Percentiles rank a stretch among this genome's conserved stretches.
phyloP scores from a whole-genome alignment of 2,329 filamentous ascomycete species.

The Parafenestella ontariensis region DNA sequence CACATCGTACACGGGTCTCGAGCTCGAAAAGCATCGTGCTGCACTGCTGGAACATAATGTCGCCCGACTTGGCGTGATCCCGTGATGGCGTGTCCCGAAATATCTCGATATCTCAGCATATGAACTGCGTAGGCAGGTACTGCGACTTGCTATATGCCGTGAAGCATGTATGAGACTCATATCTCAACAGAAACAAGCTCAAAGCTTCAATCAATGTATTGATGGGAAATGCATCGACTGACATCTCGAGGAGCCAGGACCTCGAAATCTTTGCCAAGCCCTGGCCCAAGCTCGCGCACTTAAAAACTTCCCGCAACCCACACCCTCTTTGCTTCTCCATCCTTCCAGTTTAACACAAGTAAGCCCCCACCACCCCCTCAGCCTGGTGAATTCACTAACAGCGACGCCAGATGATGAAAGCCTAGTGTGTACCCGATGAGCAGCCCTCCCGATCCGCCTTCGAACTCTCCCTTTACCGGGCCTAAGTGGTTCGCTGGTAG shows the following conservation, averaged over 20 bases:
- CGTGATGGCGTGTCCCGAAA: slow-evolving; percentile 38
- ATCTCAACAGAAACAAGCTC: background rate
- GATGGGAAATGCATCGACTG: background rate
- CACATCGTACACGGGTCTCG: background rate
- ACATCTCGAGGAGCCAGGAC: background rate
- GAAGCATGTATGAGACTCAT: slow-evolving; percentile 36
- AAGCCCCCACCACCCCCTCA: slow-evolving; percentile 56
- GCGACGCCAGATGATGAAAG: slow-evolving; percentile 92
- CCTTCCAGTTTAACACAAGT: slow-evolving; percentile 99
- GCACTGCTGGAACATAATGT: slow-evolving; percentile 13
- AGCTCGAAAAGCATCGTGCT: slow-evolving; percentile 22
- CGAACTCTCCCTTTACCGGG: slow-evolving; percentile 87
- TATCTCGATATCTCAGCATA: slow-evolving; percentile 46
- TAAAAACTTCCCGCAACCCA: slow-evolving; percentile 45
- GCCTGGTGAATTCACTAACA: slow-evolving; percentile 28
- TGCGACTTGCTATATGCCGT: slow-evolving; percentile 17
- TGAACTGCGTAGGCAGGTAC: slow-evolving; percentile 32
- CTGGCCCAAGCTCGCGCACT: slow-evolving; percentile 30
- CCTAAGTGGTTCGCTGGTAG: slow-evolving; percentile 83
- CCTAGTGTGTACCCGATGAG: slow-evolving; percentile 95
- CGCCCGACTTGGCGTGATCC: slow-evolving; percentile 25
- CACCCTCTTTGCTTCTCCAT: slow-evolving; percentile 66
- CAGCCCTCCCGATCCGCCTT: slow-evolving; percentile 69
- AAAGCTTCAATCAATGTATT: background rate
- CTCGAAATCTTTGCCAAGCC: slow-evolving; percentile 29